Percentiles rank a stretch among this genome's conserved stretches.
These are phyloP conservation scores for Geranomyces variabilis DNA, from an alignment of 192 early-diverging fungal species.

Conservation along the genomic window DNA sequence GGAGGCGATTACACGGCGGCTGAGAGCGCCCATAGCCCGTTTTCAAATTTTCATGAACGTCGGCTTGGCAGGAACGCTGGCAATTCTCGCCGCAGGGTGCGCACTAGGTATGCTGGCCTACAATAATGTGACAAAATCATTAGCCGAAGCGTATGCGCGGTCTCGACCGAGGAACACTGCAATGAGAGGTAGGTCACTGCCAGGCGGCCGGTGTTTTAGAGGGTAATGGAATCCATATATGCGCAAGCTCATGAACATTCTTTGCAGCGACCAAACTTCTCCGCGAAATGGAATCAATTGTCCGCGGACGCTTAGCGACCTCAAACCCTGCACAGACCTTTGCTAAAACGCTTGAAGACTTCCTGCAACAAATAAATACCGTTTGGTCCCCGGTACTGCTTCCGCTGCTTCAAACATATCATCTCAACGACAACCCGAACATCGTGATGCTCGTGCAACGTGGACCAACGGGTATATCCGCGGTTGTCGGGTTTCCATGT, in stretches of 20 bases:
- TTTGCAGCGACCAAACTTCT: background rate
- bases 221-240: no score
- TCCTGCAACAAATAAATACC: background rate
- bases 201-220: background rate
- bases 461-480: background rate
- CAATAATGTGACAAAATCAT: background rate
- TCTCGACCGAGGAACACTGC: constrained; percentile 8
- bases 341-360: background rate
- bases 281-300: background rate
- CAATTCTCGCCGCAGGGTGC: constrained; percentile 15
- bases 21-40: constrained; percentile 6
- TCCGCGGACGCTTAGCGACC: background rate
- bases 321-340: background rate
- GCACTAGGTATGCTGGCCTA: constrained; percentile 19
- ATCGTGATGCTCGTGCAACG: constrained; percentile 4
- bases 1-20: constrained; percentile 11
- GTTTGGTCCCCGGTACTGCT: background rate
- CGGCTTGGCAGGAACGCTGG: background rate
- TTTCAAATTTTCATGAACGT: constrained; percentile 12
- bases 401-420: constrained; percentile 11
- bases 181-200: background rate
- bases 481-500: background rate
- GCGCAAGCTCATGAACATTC: background rate
- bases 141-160: constrained; percentile 19
- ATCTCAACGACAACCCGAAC: constrained; percentile 1